Base-by-base conservation (phyloP, 2,329 filamentous ascomycete species). In the Pseudomassariella vexata region DNA sequence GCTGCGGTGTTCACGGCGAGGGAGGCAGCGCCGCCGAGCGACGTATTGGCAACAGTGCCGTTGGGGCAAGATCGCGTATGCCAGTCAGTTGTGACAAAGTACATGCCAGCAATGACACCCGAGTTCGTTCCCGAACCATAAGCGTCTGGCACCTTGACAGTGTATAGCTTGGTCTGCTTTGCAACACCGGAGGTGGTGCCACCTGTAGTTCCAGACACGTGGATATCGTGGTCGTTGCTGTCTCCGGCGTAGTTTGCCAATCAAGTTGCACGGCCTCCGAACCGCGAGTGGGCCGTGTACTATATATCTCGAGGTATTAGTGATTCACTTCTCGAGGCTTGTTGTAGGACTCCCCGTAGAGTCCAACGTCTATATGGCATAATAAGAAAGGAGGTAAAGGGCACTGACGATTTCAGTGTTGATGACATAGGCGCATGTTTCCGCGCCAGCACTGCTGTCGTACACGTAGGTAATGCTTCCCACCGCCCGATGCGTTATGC, bases 31-130 rank as follows among this genome's bases (percentile, higher is more conserved):
- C 71, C 72, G 8, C 73, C 72, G 4, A 78, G 65, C 11, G 68
- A 73, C 71, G 77, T 73, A 57, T 68, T 73, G 45, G 69, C 64
- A 11, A 76, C 70, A 23, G 62, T 55, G 24, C 65, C 63, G 31
- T 52, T 59, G 45, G 56, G 52, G 55, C 63, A 66, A 40, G 32
- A 47, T 36, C 57, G 57, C 11, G 36, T 49, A 30, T 42, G 22
- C 14, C 55, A 46, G 42, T 66, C 60, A 24, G 42, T 36, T 34
- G 51, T 46, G 10, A 65, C 63, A 24, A 50, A 65, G 48, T 66
- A 59, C 41, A 66, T 64, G 40, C 62, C 63, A 15, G 61, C 60
- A 31, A 68, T 55, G 44, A 67, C 58, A 35, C 49, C 57, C 7
- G 62, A 61, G 44, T 50, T 60, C 32, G 50, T 46, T 34, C 62